Conservation (phyloP, 2,329 filamentous ascomycete species). For the Pseudogymnoascus sp. region DNA sequence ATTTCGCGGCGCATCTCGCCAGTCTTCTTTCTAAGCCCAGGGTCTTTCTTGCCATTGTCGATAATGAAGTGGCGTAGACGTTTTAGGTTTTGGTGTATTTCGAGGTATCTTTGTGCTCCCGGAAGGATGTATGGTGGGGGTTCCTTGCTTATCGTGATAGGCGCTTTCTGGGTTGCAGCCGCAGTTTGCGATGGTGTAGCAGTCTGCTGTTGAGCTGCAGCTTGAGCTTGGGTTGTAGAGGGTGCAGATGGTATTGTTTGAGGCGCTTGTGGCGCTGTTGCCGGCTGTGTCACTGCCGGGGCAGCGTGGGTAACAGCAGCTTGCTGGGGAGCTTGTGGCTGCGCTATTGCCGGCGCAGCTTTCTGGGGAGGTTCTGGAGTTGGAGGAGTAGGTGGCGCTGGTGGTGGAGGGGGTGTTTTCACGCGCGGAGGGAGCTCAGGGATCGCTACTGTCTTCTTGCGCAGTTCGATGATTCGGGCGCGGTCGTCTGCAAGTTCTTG, state of each 20-base stretch:
- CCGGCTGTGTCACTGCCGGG: not conserved
- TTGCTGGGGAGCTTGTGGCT: not conserved
- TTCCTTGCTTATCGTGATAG: not conserved
- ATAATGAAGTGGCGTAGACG: constrained; percentile 45
- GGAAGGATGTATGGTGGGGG: constrained; percentile 19
- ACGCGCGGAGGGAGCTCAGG: not conserved
- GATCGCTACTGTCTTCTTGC: constrained; percentile 34
- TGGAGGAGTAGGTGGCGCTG: constrained; percentile 5
- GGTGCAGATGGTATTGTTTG: not conserved
- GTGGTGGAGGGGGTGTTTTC: constrained; percentile 2
- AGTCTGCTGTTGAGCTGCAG: not conserved
- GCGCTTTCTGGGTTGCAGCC: not conserved
- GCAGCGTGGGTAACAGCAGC: constrained; percentile 12
- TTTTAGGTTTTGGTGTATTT: constrained; percentile 63
- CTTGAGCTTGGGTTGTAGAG: not conserved
- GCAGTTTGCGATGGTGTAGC: not conserved
- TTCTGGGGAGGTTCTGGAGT: constrained; percentile 2
- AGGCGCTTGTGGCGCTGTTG: not conserved
- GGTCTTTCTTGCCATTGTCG: constrained; percentile 48
- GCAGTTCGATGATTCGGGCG: constrained; percentile 20
- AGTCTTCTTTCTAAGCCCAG: constrained; percentile 54
- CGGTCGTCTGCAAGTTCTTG: constrained; percentile 11
- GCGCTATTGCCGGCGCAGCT: not conserved
- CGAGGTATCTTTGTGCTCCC: constrained; percentile 40
- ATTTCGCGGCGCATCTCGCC: constrained; percentile 68